Evolutionary conservation across 768 basidiomycete species (phyloP).

Genomic region (Boletus coccyginus): DNA sequence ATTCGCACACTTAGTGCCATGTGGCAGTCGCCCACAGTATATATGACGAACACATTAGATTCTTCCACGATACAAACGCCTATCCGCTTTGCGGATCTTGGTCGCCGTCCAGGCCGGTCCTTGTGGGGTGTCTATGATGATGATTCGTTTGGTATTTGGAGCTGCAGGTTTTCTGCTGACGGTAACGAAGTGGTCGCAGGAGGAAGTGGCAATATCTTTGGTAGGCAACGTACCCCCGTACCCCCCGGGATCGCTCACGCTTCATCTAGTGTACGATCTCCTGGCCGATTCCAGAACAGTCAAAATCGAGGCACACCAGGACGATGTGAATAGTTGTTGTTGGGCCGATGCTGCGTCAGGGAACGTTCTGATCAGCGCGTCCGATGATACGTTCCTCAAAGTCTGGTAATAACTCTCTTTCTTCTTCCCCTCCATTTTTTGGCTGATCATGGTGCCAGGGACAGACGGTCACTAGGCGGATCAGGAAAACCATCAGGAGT

Average conservation of each 20-base stretch:
- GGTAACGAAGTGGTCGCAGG: conserved; percentile 95
- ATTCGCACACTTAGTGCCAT: background rate
- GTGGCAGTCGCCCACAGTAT: conserved; percentile 63
- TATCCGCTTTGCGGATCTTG: conserved; percentile 54
- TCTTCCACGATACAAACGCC: conserved; percentile 59
- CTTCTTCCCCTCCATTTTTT: background rate
- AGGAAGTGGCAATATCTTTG: conserved; percentile 78
- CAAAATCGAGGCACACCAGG: conserved; percentile 80
- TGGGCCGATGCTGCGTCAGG: conserved; percentile 94
- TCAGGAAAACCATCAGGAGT: conserved; percentile 83
- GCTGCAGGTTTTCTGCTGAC: conserved; percentile 94
- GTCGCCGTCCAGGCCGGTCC: conserved; percentile 34
- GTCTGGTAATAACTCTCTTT: conserved; percentile 66
- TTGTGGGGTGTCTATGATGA: conserved; percentile 35
- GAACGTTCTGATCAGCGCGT: conserved; percentile 92
- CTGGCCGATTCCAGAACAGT: conserved; percentile 74
- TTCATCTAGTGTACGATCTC: conserved; percentile 80
- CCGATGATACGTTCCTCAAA: conserved; percentile 93
- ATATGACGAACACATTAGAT: conserved; percentile 72
- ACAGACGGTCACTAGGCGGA: conserved; percentile 46
- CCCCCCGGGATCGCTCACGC: background rate
- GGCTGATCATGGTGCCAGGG: conserved; percentile 36
- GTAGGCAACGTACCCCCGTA: conserved; percentile 31
- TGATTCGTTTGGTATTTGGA: conserved; percentile 78
- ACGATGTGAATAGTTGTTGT: conserved; percentile 94